phyloP scores from a whole-genome alignment of 495 filamentous ascomycete species.

The Thozetella sp. region DNA sequence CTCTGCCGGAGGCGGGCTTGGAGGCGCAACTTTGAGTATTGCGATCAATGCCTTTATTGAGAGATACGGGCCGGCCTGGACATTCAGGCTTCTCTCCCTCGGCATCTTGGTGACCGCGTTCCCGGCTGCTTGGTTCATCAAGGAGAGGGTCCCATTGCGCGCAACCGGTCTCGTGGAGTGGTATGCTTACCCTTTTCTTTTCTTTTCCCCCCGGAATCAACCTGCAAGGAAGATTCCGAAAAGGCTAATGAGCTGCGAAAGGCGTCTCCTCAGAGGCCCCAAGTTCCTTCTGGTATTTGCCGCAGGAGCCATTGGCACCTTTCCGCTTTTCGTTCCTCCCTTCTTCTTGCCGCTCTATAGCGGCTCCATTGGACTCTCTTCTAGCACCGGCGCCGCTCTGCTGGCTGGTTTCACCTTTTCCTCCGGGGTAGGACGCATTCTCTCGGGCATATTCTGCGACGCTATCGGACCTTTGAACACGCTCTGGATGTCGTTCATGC shows the following conservation, averaged over 20 bases:
- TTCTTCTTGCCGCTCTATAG: constrained; percentile 54
- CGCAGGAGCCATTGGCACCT: constrained; percentile 58
- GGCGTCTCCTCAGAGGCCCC: constrained; percentile 49
- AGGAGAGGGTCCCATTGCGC: constrained; percentile 50
- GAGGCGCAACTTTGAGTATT: constrained; percentile 52
- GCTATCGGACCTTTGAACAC: constrained; percentile 53
- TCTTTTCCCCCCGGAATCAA: no score
- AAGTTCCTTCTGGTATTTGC: constrained; percentile 55
- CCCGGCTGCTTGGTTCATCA: constrained; percentile 59
- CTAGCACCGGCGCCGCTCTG: constrained; percentile 51
- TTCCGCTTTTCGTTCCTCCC: constrained; percentile 61
- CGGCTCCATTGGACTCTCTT: constrained; percentile 38
- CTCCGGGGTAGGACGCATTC: constrained; percentile 51
- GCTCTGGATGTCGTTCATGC: constrained; percentile 24
- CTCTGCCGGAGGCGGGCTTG: constrained; percentile 54
- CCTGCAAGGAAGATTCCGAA: constrained; percentile 2
- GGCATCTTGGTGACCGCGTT: constrained; percentile 33
- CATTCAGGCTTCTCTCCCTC: constrained; percentile 52
- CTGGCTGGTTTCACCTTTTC: constrained; percentile 60
- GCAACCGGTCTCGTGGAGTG: constrained; percentile 51
- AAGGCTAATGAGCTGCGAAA: constrained; percentile 1
- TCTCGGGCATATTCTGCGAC: constrained; percentile 52
- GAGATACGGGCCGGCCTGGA: constrained; percentile 52
- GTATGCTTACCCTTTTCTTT: constrained; percentile 14
- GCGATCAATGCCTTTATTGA: constrained; percentile 46